Evolutionary conservation across 1,284 basidiomycete species (phyloP), one percentile per base, ranked within the genome.

Genomic region (Clitocybe nebularis): DNA sequence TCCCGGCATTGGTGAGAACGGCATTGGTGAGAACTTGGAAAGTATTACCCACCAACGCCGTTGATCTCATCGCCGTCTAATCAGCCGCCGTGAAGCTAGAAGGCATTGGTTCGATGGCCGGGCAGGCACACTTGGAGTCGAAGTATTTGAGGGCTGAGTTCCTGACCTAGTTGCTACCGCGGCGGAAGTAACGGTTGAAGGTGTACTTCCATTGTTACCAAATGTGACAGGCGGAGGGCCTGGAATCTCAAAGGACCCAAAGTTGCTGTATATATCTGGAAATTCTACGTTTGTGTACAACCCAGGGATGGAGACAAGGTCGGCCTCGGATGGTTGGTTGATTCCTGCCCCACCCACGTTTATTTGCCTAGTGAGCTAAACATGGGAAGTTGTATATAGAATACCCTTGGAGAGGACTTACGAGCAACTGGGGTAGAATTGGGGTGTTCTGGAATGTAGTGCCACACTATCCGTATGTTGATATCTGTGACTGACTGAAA

Each of bases 371-470:
- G n/a, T 67, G 33, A 13, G 24, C 22, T 14, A 30, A 32, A 21
- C 7, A 10, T 36, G 21, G 36, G 24, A 13, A 33, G 5, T 7
- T 22, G 33, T 33, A 41, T n/a, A 39, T 37, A 26, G 37, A 36
- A 28, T 36, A 16, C 19, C n/a, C 26, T 49, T 19, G 19, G 28
- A 39, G 35, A 38, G 46, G 46, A 61, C 64, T 58, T 49, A 68
- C 67, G 58, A 54, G 60, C 63, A 69, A 39, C 64, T 66, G 13
- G 66, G 66, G 44, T 68, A 67, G 47, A 61, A 63, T 45, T 67
- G 64, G 3, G 66, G 60, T 5, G 52, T 54, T n/a, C 47, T 43
- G 11, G 66, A 66, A 45, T 68, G 66, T 39, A 69, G 51, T 17
- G 63, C 66, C 26, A 67, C 52, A 39, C 66, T 67, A 47, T 11